Conservation (phyloP, 805 yeast genomes). For the Tetrapisispora fleetii region DNA sequence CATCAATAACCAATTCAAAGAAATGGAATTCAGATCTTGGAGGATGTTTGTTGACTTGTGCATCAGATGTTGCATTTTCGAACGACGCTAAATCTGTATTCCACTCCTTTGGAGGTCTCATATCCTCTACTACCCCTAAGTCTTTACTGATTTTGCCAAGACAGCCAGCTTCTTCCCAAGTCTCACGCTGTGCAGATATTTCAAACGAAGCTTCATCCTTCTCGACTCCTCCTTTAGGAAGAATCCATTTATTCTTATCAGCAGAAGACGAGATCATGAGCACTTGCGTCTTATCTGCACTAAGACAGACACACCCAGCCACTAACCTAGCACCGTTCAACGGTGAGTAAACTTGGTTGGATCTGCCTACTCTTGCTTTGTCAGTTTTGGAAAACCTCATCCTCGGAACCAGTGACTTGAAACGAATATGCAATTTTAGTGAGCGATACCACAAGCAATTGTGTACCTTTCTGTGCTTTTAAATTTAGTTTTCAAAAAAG, state of each 20-base stretch:
- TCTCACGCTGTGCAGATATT: slow-evolving; percentile 67
- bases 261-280: slow-evolving; percentile 72
- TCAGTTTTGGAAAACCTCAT: slow-evolving; percentile 12
- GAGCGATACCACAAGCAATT: too few relatives aligned
- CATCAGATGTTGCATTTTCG: slow-evolving; percentile 14
- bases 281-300: slow-evolving; percentile 46
- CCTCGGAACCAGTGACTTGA: too few relatives aligned
- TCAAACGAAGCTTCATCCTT: slow-evolving; percentile 49
- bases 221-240: slow-evolving; percentile 96
- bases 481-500: too few relatives aligned
- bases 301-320: slow-evolving; percentile 82
- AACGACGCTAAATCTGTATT: slow-evolving; percentile 16
- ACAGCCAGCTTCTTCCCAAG: slow-evolving; percentile 98
- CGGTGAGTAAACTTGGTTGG: slow-evolving; percentile 48
- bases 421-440: too few relatives aligned
- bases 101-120: slow-evolving; percentile 41
- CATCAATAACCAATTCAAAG: slow-evolving; percentile 59
- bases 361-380: slow-evolving; percentile 45
- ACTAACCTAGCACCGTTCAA: slow-evolving; percentile 73
- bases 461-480: too few relatives aligned
- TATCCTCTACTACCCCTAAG: slow-evolving; percentile 61
- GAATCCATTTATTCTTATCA: slow-evolving; percentile 64
- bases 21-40: slow-evolving; percentile 86
- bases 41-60: slow-evolving; percentile 31
- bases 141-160: slow-evolving; percentile 47